Evolutionary conservation across 345 rosid species (phyloP).

Genomic region (Eutrema yunnanense): DNA sequence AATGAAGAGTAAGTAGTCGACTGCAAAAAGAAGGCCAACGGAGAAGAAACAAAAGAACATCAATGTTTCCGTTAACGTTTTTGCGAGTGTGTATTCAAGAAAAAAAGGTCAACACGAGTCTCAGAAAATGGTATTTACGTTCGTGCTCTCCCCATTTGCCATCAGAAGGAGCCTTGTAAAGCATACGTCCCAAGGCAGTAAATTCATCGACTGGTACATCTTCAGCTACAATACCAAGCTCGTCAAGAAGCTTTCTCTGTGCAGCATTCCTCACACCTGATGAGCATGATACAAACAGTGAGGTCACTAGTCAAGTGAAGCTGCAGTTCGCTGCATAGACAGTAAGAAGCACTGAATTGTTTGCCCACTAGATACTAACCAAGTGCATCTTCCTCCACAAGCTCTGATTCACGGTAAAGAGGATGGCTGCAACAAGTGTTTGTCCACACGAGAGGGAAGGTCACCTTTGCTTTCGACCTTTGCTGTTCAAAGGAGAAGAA

Average conservation of each 20-base stretch:
- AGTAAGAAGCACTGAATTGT: neutral
- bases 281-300: constrained; percentile 1
- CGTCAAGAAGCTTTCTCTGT: constrained; percentile 95
- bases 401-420: constrained; percentile 86
- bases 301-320: neutral
- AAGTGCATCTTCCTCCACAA: constrained; percentile 64
- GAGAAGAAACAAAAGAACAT: neutral
- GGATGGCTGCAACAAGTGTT: constrained; percentile 99
- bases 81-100: neutral
- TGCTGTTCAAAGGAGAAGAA: constrained; percentile 45
- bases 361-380: constrained; percentile 37
- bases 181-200: constrained; percentile 69
- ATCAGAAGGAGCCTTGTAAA: constrained; percentile 98
- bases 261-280: constrained; percentile 98
- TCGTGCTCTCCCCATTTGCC: constrained; percentile 99
- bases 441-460: constrained; percentile 99
- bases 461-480: constrained; percentile 94
- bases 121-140: constrained; percentile 39
- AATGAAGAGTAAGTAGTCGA: constrained; percentile 88
- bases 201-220: constrained; percentile 91
- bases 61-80: neutral
- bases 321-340: neutral
- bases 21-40: constrained; percentile 40
- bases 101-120: neutral
- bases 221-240: constrained; percentile 88